phyloP scores from a whole-genome alignment of 345 rosid species.

The Luvunga scandens region DNA sequence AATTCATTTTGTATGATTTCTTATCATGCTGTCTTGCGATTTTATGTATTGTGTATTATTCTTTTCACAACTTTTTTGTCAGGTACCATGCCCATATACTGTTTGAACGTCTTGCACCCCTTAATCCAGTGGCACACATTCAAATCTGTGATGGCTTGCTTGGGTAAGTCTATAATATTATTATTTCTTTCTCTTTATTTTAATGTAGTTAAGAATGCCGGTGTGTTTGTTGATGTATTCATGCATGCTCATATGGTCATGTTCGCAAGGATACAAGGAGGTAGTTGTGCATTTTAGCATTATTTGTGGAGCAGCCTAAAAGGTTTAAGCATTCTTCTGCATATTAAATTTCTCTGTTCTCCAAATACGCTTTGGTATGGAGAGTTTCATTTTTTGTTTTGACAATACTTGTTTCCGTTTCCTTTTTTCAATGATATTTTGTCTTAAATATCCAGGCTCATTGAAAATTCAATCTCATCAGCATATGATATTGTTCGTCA shows the following conservation, averaged over 20 bases:
- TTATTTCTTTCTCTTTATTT: background rate
- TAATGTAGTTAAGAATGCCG: background rate
- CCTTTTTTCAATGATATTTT: background rate
- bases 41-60: background rate
- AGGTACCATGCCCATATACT: conserved; percentile 88
- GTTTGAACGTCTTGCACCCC: conserved; percentile 75
- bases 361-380: background rate
- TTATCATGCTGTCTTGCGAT: background rate
- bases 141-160: conserved; percentile 79
- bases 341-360: background rate
- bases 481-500: conserved; percentile 60
- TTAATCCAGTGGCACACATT: conserved; percentile 90
- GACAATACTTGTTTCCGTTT: background rate
- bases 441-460: conserved; percentile 55
- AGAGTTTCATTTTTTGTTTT: background rate
- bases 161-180: conserved; percentile 42
- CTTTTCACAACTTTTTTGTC: conserved; percentile 22
- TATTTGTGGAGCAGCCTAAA: background rate
- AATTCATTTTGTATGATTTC: background rate
- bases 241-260: background rate
- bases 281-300: background rate
- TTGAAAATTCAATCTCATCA: conserved; percentile 61
- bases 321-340: background rate
- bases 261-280: background rate
- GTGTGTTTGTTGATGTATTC: background rate